These are phyloP conservation scores for Rhynchospora breviuscula DNA, from an alignment of 176 grass and related monocot genomes.

Conservation along the genomic window DNA sequence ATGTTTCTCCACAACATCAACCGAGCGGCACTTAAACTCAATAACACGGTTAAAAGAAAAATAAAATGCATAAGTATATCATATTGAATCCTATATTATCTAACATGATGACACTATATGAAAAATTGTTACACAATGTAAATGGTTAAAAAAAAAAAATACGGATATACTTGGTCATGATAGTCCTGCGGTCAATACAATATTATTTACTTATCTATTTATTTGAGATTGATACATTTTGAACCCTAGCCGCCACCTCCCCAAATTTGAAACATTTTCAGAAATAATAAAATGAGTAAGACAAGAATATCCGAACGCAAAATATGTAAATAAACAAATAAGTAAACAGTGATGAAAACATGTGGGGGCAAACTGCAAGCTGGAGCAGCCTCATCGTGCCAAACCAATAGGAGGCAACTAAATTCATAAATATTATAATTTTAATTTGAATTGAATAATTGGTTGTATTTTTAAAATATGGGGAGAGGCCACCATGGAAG, in stretches of 20 bases:
- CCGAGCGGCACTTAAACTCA: not conserved
- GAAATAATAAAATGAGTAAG: not conserved
- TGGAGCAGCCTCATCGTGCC: slow-evolving; percentile 3
- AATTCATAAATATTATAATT: slow-evolving; percentile 4
- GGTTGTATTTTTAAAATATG: not conserved
- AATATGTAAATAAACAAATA: not conserved
- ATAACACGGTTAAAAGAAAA: not conserved
- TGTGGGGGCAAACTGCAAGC: not conserved
- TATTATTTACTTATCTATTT: not conserved
- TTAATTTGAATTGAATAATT: not conserved
- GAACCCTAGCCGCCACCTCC: not conserved
- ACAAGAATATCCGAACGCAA: slow-evolving; percentile 2
- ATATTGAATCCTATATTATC: not conserved
- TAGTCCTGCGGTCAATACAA: not conserved
- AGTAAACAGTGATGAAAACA: slow-evolving; percentile 6
- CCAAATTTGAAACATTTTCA: not conserved
- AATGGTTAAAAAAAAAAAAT: not conserved
- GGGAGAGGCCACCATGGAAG: not conserved
- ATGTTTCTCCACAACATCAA: not conserved
- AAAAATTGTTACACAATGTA: not conserved
- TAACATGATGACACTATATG: not conserved
- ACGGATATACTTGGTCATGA: not conserved
- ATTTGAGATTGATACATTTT: not conserved
- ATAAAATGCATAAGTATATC: not conserved
- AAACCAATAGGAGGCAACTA: slow-evolving; percentile 2